A percentile compares a stretch with the other conserved stretches of the same genome.
phyloP scores from a whole-genome alignment of 1,284 basidiomycete genomes.

The Psilocybe mexicana region DNA sequence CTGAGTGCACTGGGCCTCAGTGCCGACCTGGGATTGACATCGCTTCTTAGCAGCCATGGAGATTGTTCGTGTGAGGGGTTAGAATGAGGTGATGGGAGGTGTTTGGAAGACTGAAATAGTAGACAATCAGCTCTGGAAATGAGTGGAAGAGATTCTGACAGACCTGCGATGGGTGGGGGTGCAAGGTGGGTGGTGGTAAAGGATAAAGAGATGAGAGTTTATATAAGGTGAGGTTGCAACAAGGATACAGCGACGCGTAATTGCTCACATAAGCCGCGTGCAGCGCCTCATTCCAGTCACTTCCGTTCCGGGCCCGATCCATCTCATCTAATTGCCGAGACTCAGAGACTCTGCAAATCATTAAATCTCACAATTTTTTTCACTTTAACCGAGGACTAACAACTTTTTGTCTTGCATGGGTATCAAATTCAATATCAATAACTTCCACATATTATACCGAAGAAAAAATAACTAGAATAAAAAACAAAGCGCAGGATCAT shows the following conservation, averaged over 20 bases:
- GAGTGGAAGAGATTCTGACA: constrained; percentile 12
- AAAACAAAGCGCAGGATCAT: constrained; percentile 9
- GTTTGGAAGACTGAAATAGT: constrained; percentile 12
- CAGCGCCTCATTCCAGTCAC: constrained; percentile 14
- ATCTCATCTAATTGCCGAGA: constrained; percentile 5
- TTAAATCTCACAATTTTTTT: not conserved
- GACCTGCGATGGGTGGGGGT: constrained; percentile 22
- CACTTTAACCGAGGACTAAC: not conserved
- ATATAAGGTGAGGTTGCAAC: constrained; percentile 29
- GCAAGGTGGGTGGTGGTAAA: constrained; percentile 20
- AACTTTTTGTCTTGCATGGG: constrained; percentile 12
- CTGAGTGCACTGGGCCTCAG: constrained; percentile 68
- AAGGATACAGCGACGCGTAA: constrained; percentile 41
- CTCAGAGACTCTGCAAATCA: not conserved
- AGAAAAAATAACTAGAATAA: constrained; percentile 12
- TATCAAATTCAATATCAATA: constrained; percentile 17
- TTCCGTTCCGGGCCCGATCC: constrained; percentile 23
- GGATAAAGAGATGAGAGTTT: constrained; percentile 25
- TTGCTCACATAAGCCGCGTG: constrained; percentile 27
- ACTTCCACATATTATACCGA: constrained; percentile 18
- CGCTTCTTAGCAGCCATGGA: constrained; percentile 81
- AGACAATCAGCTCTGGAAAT: constrained; percentile 8
- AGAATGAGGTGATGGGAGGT: constrained; percentile 8
- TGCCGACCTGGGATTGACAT: constrained; percentile 70
- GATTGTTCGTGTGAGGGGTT: constrained; percentile 16